These are phyloP conservation scores for Talaromyces sp. DNA, from an alignment of 2,329 filamentous ascomycete species.

Conservation along the genomic window DNA sequence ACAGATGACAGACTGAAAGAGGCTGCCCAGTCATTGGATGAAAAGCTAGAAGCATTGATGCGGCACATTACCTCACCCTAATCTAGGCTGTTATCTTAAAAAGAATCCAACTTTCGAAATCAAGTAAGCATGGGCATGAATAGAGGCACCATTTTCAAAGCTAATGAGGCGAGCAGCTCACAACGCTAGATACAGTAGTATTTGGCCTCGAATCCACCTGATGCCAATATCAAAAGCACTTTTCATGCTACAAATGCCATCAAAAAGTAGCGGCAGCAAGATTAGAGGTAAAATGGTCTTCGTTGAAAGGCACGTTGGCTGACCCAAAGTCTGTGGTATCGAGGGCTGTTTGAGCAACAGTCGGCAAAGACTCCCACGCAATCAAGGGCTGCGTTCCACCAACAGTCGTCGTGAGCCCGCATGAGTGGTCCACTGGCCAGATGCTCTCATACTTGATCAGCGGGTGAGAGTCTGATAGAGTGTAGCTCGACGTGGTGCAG, in stretches of 20 bases:
- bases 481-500: constrained; percentile 36
- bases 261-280: constrained; percentile 35
- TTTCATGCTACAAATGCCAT: neutral
- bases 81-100: too few relatives aligned
- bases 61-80: too few relatives aligned
- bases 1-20: too few relatives aligned
- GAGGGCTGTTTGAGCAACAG: constrained; percentile 40
- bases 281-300: constrained; percentile 44
- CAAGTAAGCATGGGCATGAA: too few relatives aligned
- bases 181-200: neutral
- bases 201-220: too few relatives aligned
- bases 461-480: constrained; percentile 40
- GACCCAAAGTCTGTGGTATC: constrained; percentile 43
- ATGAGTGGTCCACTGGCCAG: constrained; percentile 47
- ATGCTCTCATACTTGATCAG: constrained; percentile 47
- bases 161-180: too few relatives aligned
- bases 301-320: constrained; percentile 47
- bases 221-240: too few relatives aligned
- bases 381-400: constrained; percentile 45
- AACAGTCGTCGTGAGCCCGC: constrained; percentile 36
- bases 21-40: too few relatives aligned
- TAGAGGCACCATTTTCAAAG: too few relatives aligned
- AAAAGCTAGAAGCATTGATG: too few relatives aligned
- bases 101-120: too few relatives aligned
- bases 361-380: constrained; percentile 48